Conservation (phyloP, 2,329 filamentous ascomycete species). For the Aspergillus tamarii region DNA sequence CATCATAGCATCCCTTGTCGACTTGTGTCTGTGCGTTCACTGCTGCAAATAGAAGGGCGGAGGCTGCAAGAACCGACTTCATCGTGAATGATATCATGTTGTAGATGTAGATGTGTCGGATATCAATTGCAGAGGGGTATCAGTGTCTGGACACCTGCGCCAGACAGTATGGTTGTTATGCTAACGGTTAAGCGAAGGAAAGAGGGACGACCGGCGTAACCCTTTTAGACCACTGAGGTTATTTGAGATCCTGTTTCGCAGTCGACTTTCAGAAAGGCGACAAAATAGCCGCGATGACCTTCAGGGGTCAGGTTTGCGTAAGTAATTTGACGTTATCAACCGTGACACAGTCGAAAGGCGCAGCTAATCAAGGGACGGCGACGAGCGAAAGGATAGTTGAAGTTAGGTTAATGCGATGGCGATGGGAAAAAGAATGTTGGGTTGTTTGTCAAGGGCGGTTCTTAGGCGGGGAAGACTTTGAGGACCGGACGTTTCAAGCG, state of each 20-base stretch:
- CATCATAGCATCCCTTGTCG: slow-evolving; percentile 56
- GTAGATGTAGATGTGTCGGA: slow-evolving; percentile 10
- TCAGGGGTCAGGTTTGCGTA: slow-evolving; percentile 5
- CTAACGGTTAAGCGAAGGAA: slow-evolving; percentile 25
- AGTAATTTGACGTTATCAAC: not conserved
- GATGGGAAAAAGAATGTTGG: slow-evolving; percentile 14
- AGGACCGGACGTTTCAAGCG: slow-evolving; percentile 24
- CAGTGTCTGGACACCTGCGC: slow-evolving; percentile 18
- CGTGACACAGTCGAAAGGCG: not conserved
- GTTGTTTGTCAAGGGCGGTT: slow-evolving; percentile 16
- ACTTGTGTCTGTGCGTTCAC: slow-evolving; percentile 23
- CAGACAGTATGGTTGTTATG: slow-evolving; percentile 23
- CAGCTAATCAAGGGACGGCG: not conserved
- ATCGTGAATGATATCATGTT: slow-evolving; percentile 34
- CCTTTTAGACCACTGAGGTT: slow-evolving; percentile 26
- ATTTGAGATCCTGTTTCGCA: not conserved
- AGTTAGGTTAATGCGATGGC: slow-evolving; percentile 8
- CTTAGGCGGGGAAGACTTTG: slow-evolving; percentile 20
- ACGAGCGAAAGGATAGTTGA: slow-evolving; percentile 5
- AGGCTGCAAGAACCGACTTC: slow-evolving; percentile 28
- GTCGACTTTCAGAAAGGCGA: not conserved
- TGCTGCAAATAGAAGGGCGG: slow-evolving; percentile 30
- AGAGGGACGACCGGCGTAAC: slow-evolving; percentile 45
- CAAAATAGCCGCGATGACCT: not conserved
- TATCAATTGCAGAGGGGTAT: slow-evolving; percentile 10